Conservation (phyloP, 352 stramenopile genomes). For the Thalassiosira sp. region DNA sequence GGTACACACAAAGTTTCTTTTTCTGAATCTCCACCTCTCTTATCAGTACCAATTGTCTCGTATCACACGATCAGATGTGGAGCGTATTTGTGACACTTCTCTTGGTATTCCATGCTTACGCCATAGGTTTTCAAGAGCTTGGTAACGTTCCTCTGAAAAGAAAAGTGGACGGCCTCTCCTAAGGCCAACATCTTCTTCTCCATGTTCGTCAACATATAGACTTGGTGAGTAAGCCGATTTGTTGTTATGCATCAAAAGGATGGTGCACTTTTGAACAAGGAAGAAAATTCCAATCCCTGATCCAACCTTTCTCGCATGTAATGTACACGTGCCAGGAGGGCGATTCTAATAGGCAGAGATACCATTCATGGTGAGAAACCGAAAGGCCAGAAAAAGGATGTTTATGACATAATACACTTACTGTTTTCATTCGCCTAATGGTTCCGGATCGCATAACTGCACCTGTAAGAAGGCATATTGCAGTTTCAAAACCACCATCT, state of each 20-base stretch:
- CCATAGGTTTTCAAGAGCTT: slow-evolving; percentile 79
- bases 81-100: slow-evolving; percentile 83
- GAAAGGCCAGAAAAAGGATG: slow-evolving; percentile 1
- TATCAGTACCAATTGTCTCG: slow-evolving; percentile 84
- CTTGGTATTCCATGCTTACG: slow-evolving; percentile 79
- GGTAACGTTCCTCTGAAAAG: slow-evolving; percentile 76
- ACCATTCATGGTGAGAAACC: slow-evolving; percentile 1
- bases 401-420: slow-evolving; percentile 19
- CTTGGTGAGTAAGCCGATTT: slow-evolving; percentile 84
- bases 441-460: slow-evolving; percentile 78
- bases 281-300: slow-evolving; percentile 85
- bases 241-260: slow-evolving; percentile 85
- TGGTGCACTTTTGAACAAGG: slow-evolving; percentile 84
- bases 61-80: slow-evolving; percentile 83
- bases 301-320: slow-evolving; percentile 75
- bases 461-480: slow-evolving; percentile 83
- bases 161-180: slow-evolving; percentile 76
- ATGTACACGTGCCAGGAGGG: slow-evolving; percentile 76
- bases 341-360: slow-evolving; percentile 28
- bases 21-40: too few relatives aligned
- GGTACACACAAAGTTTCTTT: too few relatives aligned
- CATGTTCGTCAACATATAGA: slow-evolving; percentile 84
- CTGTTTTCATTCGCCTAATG: slow-evolving; percentile 41
- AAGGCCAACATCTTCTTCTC: slow-evolving; percentile 83
- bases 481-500: slow-evolving; percentile 67